A percentile compares a stretch with the other conserved stretches of the same genome.
Conservation (phyloP, 768 basidiomycete species). For the Sporobolomyces pararoseus region DNA sequence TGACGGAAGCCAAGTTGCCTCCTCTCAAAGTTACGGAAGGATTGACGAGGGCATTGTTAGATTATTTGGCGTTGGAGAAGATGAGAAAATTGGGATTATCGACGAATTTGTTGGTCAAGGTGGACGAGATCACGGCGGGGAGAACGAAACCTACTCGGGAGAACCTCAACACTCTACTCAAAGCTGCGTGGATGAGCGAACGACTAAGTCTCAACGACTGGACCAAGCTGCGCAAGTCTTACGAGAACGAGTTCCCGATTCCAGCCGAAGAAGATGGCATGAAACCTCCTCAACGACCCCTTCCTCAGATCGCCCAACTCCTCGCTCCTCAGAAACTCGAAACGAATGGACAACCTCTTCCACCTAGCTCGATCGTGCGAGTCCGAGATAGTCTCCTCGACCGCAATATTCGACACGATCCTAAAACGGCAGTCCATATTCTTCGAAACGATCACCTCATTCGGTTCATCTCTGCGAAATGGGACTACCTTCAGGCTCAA, state of each 20-base stretch:
- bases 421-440: slow-evolving; percentile 47
- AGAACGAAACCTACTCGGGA: slow-evolving; percentile 5
- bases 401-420: not conserved
- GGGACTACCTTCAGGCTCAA: slow-evolving; percentile 39
- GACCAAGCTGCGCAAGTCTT: not conserved
- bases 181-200: slow-evolving; percentile 33
- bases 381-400: slow-evolving; percentile 24
- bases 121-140: slow-evolving; percentile 13
- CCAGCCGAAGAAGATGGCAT: not conserved
- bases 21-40: slow-evolving; percentile 24
- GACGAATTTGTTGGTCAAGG: slow-evolving; percentile 13
- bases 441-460: slow-evolving; percentile 52
- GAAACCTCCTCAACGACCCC: not conserved
- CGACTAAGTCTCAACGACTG: slow-evolving; percentile 3
- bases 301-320: slow-evolving; percentile 9
- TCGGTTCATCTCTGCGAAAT: slow-evolving; percentile 35
- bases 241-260: slow-evolving; percentile 30
- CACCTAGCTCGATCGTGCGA: slow-evolving; percentile 4
- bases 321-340: not conserved
- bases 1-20: not conserved
- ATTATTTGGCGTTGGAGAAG: slow-evolving; percentile 25
- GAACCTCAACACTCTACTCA: slow-evolving; percentile 28
- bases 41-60: slow-evolving; percentile 23
- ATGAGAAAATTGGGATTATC: not conserved
- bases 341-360: not conserved